Conservation (phyloP, 345 rosid genomes). For the Eucalyptus pauciflora region DNA sequence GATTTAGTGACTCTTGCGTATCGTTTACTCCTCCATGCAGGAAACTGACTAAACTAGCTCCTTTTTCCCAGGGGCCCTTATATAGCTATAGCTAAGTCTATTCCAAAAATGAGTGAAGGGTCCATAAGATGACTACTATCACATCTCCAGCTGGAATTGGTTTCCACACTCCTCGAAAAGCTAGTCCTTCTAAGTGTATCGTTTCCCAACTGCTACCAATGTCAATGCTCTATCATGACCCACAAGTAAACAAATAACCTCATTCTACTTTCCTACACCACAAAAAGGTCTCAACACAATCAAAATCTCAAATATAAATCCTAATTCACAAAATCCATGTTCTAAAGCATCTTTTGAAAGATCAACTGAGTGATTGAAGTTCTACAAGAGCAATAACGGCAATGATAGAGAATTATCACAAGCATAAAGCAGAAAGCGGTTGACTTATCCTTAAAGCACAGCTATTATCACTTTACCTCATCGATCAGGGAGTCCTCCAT, state of each 20-base stretch:
- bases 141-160: neutral
- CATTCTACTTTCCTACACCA: neutral
- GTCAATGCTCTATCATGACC: neutral
- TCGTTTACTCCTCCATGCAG: neutral
- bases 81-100: neutral
- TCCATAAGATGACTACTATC: neutral
- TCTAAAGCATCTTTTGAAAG: neutral
- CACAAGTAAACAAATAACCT: neutral
- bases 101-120: neutral
- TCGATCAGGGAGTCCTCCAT: constrained; percentile 48
- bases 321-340: neutral
- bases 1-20: neutral
- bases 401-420: neutral
- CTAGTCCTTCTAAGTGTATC: neutral
- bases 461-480: constrained; percentile 11
- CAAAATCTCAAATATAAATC: neutral
- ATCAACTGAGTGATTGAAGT: neutral
- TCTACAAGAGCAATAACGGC: neutral
- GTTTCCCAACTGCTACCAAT: neutral
- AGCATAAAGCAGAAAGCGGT: neutral
- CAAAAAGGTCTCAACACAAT: neutral
- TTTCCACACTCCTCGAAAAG: neutral
- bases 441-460: neutral
- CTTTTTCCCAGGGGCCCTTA: neutral
- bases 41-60: neutral